Conservation (phyloP, 106 monocot genomes). For the Xerophyta viscosa region DNA sequence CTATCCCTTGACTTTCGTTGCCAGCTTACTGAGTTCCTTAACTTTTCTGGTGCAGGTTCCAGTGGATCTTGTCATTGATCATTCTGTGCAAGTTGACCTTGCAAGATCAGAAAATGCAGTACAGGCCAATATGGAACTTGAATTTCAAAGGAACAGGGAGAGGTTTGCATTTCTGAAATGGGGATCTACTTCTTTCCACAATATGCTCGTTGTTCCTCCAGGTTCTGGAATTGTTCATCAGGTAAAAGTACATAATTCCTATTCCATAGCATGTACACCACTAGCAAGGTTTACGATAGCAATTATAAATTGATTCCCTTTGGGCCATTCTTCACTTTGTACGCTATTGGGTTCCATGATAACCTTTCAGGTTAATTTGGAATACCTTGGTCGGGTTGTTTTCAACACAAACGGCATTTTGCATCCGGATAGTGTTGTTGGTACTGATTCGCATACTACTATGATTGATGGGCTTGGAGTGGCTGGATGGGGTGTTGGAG, state of each 20-base stretch:
- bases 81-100: conserved; percentile 88
- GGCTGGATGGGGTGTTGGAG: conserved; percentile 91
- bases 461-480: conserved; percentile 95
- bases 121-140: conserved; percentile 83
- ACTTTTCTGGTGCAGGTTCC: conserved; percentile 62
- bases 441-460: conserved; percentile 95
- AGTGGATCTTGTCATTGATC: conserved; percentile 95
- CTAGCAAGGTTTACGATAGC: no score
- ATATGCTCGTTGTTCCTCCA: conserved; percentile 98
- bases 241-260: conserved; percentile 34
- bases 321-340: no score
- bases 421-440: conserved; percentile 92
- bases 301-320: no score
- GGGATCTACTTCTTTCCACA: conserved; percentile 85
- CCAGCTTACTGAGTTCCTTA: no score
- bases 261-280: no score
- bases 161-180: conserved; percentile 96
- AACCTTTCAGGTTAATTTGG: conserved; percentile 98
- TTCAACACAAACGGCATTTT: conserved; percentile 71
- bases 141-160: conserved; percentile 83
- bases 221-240: conserved; percentile 99
- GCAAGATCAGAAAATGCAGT: conserved; percentile 92
- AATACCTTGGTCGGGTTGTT: conserved; percentile 93
- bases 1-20: no score
- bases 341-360: no score